Evolutionary conservation across 805 yeast species (phyloP).

Genomic region (Metschnikowia arizonensis): DNA sequence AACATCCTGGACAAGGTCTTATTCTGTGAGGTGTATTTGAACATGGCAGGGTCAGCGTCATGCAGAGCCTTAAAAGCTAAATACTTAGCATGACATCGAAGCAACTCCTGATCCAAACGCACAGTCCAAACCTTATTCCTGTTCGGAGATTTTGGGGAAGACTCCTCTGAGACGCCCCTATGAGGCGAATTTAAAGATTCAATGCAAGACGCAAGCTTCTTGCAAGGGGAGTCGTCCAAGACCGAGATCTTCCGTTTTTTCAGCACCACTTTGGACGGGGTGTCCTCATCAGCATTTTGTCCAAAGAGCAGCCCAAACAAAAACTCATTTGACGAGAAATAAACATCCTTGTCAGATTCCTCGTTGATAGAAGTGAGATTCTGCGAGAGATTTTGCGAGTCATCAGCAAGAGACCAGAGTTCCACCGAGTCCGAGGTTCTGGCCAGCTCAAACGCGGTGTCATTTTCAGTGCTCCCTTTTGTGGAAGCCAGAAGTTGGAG

Average conservation of each 20-base stretch:
- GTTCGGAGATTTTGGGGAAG: neutral
- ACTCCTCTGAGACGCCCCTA: neutral
- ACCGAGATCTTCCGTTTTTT: slow-evolving; percentile 8
- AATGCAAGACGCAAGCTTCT: slow-evolving; percentile 34
- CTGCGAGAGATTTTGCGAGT: slow-evolving; percentile 15
- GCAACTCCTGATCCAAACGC: slow-evolving; percentile 33
- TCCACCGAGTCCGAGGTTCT: slow-evolving; percentile 21
- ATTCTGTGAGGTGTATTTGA: slow-evolving; percentile 34
- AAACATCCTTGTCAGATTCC: slow-evolving; percentile 19
- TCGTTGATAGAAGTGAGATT: slow-evolving; percentile 27
- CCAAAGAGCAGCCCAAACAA: slow-evolving; percentile 7
- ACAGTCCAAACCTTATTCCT: slow-evolving; percentile 31
- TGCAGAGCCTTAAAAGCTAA: slow-evolving; percentile 28
- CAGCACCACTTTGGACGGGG: neutral
- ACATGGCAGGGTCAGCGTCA: slow-evolving; percentile 19
- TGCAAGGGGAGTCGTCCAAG: slow-evolving; percentile 30
- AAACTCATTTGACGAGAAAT: slow-evolving; percentile 34
- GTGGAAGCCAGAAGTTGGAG: neutral
- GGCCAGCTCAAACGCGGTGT: slow-evolving; percentile 14
- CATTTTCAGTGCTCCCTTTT: slow-evolving; percentile 1
- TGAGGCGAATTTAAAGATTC: slow-evolving; percentile 30
- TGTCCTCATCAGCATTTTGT: neutral
- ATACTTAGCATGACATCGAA: slow-evolving; percentile 34
- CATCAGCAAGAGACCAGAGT: slow-evolving; percentile 31
- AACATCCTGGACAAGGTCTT: slow-evolving; percentile 40